Conservation (phyloP, 345 rosid species). For the Cardamine occulta region DNA sequence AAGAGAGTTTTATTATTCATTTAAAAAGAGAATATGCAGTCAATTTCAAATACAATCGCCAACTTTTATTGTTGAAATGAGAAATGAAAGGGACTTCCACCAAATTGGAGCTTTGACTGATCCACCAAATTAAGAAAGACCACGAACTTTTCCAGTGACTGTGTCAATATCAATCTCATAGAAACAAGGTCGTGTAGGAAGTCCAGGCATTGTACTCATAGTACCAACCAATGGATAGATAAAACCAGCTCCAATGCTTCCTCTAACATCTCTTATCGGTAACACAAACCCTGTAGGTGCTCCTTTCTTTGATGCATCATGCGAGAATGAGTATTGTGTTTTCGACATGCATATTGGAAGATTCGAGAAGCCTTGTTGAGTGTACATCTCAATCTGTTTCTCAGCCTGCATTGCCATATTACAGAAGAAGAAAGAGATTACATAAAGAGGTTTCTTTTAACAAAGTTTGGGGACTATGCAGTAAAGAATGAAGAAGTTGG, state of each 20-base stretch:
- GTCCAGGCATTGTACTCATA: constrained; percentile 99
- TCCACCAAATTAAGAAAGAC: constrained; percentile 62
- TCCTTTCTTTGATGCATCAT: constrained; percentile 80
- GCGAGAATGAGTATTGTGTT: constrained; percentile 94
- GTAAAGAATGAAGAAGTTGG: neutral
- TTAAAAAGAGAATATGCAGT: neutral
- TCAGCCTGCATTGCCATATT: constrained; percentile 66
- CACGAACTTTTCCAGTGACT: constrained; percentile 79
- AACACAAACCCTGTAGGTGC: constrained; percentile 83
- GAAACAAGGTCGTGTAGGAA: constrained; percentile 97
- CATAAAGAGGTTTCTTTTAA: neutral
- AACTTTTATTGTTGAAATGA: constrained; percentile 23
- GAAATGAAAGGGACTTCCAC: neutral
- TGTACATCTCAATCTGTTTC: constrained; percentile 96
- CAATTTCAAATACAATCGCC: constrained; percentile 23
- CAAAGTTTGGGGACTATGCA: neutral
- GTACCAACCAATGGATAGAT: constrained; percentile 96
- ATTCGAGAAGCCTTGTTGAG: constrained; percentile 78
- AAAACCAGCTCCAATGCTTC: constrained; percentile 97
- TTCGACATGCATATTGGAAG: constrained; percentile 99
- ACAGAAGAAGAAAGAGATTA: neutral
- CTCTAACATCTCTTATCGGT: constrained; percentile 93
- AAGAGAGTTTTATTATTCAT: neutral
- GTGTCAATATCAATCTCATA: constrained; percentile 89
- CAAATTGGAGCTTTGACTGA: neutral